Conservation (phyloP, 1,139 yeast genomes). For the Blastobotrys niveus region DNA sequence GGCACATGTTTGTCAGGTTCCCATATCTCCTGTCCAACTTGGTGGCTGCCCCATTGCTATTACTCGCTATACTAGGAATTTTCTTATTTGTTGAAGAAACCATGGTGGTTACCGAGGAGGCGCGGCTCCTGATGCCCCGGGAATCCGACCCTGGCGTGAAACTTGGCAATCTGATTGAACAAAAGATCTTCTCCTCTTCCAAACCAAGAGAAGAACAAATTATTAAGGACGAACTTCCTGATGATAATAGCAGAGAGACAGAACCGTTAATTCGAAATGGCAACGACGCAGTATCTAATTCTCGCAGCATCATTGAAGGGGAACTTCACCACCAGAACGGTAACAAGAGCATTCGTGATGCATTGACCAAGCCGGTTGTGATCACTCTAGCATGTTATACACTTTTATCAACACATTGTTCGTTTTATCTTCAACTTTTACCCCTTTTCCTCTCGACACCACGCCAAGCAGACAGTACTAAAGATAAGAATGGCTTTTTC, state of each 20-base stretch:
- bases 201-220: background rate
- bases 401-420: conserved; percentile 43
- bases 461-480: conserved; percentile 32
- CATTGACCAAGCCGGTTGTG: conserved; percentile 25
- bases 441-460: conserved; percentile 56
- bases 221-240: background rate
- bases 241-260: background rate
- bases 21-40: conserved; percentile 60
- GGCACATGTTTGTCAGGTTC: conserved; percentile 36
- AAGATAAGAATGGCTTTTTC: conserved; percentile 36
- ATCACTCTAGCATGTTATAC: conserved; percentile 24
- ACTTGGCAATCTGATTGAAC: conserved; percentile 21
- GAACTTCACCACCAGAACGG: too few relatives aligned
- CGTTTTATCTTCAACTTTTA: conserved; percentile 51
- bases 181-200: background rate
- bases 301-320: too few relatives aligned
- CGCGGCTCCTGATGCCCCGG: conserved; percentile 43
- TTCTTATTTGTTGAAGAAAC: conserved; percentile 57
- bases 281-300: too few relatives aligned
- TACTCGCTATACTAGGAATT: conserved; percentile 38
- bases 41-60: conserved; percentile 41
- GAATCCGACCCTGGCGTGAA: conserved; percentile 43
- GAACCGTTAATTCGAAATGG: too few relatives aligned
- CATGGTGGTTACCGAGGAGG: conserved; percentile 39
- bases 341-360: conserved; percentile 2